Evolutionary conservation across 768 basidiomycete species (phyloP).

Genomic region (Trametes coccinea): DNA sequence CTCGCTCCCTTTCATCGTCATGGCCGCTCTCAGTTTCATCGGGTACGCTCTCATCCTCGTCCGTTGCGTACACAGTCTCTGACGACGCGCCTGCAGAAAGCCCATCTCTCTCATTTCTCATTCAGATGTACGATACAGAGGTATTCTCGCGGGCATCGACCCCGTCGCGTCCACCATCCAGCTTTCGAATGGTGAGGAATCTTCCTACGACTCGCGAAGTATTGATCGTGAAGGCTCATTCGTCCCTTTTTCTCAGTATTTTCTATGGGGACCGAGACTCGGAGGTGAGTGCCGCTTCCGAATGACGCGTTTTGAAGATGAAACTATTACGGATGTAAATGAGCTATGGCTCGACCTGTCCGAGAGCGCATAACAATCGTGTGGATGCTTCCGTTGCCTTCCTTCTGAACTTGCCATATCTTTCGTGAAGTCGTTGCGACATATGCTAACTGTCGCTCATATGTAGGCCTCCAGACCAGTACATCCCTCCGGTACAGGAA

Average conservation of each 20-base stretch:
- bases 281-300: constrained; percentile 55
- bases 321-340: constrained; percentile 43
- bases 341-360: constrained; percentile 36
- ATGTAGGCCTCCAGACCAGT: constrained; percentile 67
- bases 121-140: constrained; percentile 88
- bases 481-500: constrained; percentile 79
- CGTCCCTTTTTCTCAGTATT: constrained; percentile 46
- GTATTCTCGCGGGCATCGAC: constrained; percentile 85
- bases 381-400: constrained; percentile 70
- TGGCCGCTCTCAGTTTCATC: constrained; percentile 72
- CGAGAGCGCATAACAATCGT: constrained; percentile 47
- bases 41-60: constrained; percentile 46
- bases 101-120: constrained; percentile 88
- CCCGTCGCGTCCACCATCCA: constrained; percentile 84
- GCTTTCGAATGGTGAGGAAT: constrained; percentile 72
- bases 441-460: constrained; percentile 28
- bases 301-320: constrained; percentile 30
- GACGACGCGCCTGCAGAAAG: constrained; percentile 52
- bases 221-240: no score
- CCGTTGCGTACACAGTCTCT: constrained; percentile 7
- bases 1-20: constrained; percentile 32
- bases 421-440: neutral
- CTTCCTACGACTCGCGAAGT: neutral
- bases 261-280: constrained; percentile 86
- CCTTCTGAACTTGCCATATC: constrained; percentile 46